Base-by-base conservation (phyloP, 345 rosid species). In the Balakata baccata region DNA sequence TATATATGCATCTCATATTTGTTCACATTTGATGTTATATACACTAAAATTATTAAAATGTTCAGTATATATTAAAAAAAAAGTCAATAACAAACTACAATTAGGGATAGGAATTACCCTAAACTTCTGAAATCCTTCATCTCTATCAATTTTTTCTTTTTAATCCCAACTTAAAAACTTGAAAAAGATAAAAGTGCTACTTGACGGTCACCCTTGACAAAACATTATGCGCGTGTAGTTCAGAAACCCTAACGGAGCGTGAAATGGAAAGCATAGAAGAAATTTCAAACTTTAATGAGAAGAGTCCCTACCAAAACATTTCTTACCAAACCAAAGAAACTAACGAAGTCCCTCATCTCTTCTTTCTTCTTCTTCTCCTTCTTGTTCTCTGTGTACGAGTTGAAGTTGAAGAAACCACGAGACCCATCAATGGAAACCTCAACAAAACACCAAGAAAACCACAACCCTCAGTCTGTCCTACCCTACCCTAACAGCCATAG, bases 351-450 rank as follows among this genome's bases (percentile, higher is more conserved):
- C 63, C n/a, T 41, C 60, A 6, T n/a, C 68, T 51, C n/a, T 49
- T 49, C 38, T 64, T 49, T 16, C 29, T 9, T 38, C 60, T 57
- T 52, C 45, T 54, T 64, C 53, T 70, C 38, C 8, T 59, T n/a
- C 56, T 52, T 5, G 18, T 6, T 64, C 54, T 53, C 41, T 70
- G 10, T 69, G 1, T 43, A 43, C 10, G 13, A 7, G 38, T 13
- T 5, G 39, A 17, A 22, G 47, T 43, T 43, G 22, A 54, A 17
- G 59, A 54, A 54, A 20, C 20, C 1, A 43, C 47, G 10, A 20
- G 22, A 71, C 69, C 64, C 75, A 51, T 59, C 79, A 81, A 92
- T 93, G 98, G 98, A 91, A 83, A 56, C 85, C 67, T 84, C 89
- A 6, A 80, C 81, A 59, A 84, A 78, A 70, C 85, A 78, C 78